Evolutionary conservation across 2,329 filamentous ascomycete genomes (phyloP).

Genomic region (Pseudogymnoascus sp.): DNA sequence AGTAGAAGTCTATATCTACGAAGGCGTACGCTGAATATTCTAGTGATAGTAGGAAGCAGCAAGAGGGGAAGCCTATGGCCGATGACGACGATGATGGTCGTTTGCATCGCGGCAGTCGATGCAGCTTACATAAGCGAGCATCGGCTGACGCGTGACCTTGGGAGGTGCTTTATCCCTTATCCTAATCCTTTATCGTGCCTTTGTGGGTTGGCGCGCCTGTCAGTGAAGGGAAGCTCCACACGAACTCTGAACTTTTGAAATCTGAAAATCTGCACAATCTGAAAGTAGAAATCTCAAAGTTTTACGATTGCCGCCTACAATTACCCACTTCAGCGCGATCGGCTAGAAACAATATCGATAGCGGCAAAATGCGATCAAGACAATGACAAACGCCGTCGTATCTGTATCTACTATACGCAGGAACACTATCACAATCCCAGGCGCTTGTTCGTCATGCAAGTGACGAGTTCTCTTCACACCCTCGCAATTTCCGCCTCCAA

Average conservation of each 20-base stretch:
- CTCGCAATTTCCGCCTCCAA: not conserved
- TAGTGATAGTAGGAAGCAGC: not conserved
- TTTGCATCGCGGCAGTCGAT: conserved; percentile 5
- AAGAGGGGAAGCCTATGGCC: not conserved
- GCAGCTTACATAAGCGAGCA: conserved; percentile 1
- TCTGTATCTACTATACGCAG: not conserved
- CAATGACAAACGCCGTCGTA: not conserved
- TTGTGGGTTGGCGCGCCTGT: not conserved
- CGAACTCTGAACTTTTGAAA: not conserved
- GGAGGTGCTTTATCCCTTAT: not conserved
- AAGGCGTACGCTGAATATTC: not conserved
- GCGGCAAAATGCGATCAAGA: not conserved
- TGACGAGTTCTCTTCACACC: not conserved
- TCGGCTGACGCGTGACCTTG: not conserved
- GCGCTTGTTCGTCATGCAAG: not conserved
- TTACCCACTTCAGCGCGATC: not conserved
- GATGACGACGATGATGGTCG: not conserved
- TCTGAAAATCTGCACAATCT: not conserved
- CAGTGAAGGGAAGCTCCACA: not conserved
- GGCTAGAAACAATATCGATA: not conserved
- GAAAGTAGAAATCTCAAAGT: not conserved
- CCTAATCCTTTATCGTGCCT: not conserved
- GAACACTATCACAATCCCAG: conserved; percentile 6
- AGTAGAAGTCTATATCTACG: not conserved
- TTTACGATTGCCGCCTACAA: not conserved